Percentiles rank a stretch among this genome's conserved stretches.
Conservation (phyloP, 2,329 filamentous ascomycete genomes). For the Aureobasidium sp. region DNA sequence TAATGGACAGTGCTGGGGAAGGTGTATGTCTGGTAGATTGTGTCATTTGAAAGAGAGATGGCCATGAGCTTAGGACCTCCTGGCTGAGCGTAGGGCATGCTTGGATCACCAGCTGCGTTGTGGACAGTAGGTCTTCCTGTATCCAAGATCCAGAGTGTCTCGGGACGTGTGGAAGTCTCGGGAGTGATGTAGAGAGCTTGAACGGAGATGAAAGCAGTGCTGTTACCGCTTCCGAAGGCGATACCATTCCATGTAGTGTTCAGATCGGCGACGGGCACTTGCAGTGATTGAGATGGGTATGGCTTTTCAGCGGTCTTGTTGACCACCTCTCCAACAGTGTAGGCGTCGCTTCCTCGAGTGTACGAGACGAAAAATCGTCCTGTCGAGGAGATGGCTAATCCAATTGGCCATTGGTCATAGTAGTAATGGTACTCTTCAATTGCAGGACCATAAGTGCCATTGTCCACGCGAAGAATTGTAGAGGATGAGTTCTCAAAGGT, state of each 20-base stretch:
- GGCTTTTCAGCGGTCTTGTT: slow-evolving; percentile 42
- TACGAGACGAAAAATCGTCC: slow-evolving; percentile 41
- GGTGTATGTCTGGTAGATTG: slow-evolving; percentile 35
- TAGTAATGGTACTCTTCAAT: slow-evolving; percentile 42
- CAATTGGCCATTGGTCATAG: slow-evolving; percentile 42
- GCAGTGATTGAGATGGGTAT: slow-evolving; percentile 37
- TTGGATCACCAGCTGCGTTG: slow-evolving; percentile 29
- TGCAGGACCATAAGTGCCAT: slow-evolving; percentile 41
- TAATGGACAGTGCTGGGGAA: slow-evolving; percentile 38
- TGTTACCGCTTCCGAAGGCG: slow-evolving; percentile 39
- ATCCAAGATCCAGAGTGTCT: slow-evolving; percentile 42
- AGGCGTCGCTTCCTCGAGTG: slow-evolving; percentile 40
- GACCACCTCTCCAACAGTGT: slow-evolving; percentile 42
- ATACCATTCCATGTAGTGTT: slow-evolving; percentile 37
- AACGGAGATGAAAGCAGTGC: slow-evolving; percentile 36
- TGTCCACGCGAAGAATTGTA: slow-evolving; percentile 37
- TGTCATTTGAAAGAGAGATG: slow-evolving; percentile 36
- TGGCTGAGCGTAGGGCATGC: slow-evolving; percentile 39
- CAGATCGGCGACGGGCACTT: slow-evolving; percentile 29
- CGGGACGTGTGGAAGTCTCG: slow-evolving; percentile 28
- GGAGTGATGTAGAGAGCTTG: slow-evolving; percentile 41
- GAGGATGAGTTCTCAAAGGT: slow-evolving; percentile 24
- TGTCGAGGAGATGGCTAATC: slow-evolving; percentile 36
- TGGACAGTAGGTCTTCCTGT: slow-evolving; percentile 39
- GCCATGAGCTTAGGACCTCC: slow-evolving; percentile 41